Evolutionary conservation across 192 early-diverging fungal genomes (phyloP), one percentile per base, ranked within the genome.

Genomic region (Spizellomyces sp.): DNA sequence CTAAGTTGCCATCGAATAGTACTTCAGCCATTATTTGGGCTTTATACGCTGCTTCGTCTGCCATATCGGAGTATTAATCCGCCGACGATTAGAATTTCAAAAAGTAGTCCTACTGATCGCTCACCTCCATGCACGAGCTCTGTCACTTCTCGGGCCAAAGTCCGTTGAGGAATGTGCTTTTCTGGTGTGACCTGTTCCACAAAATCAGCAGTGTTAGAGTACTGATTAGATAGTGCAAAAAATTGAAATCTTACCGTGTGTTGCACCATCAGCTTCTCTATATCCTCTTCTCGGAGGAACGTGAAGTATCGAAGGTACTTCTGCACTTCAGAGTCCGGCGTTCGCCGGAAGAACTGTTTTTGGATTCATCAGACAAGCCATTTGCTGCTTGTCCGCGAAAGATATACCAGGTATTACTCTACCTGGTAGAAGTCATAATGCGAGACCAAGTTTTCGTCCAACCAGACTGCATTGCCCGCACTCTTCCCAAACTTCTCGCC

Each of bases 401-500:
- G 54, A 0, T 19, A 6, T 6, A 56, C 54, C n/a, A 7, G 3
- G 58, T 0, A n/a, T 59, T 27, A 10, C 8, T n/a, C 27, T 76
- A 93, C 91, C 86, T 98, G 96, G 78, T 96, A 98, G 64, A 98
- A 90, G 58, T 96, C 95, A 77, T 90, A 98, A 5, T 86, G 70
- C 21, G 93, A 92, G 0, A 92, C 88, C 83, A 90, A 85, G 5
- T 56, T 80, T 41, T 86, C 85, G 77, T 96, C 92, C 68, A 98
- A 78, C 96, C 96, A 98, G 12, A 98, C 84, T 3, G 95, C 95
- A 75, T 98, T 98, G 42, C 96, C 96, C 17, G 93, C 94, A 44
- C 91, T 93, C 77, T 98, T 98, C 19, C 96, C 96, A 88, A 98
- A 98, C 77, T 98, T 98, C 67, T 96, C 94, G 7, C 96, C 96